Percentiles rank a stretch among this genome's conserved stretches.
These are phyloP conservation scores for Apiospora kogelbergensis DNA, from an alignment of 2,329 filamentous ascomycete species.

Conservation along the genomic window DNA sequence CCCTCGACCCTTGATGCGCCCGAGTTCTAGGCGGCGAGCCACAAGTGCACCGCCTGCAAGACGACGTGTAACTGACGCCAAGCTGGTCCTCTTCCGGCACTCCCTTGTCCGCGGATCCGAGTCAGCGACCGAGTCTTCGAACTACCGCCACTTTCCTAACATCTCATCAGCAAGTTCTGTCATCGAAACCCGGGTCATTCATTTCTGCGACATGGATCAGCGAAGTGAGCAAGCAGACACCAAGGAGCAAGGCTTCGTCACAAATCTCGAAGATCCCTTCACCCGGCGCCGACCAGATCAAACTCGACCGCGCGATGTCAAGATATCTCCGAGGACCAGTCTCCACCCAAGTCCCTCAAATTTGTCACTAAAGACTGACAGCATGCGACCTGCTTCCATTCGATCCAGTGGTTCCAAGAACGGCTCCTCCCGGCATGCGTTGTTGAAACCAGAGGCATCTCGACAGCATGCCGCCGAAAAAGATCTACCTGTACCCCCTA, in stretches of 20 bases:
- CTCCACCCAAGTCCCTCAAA: constrained; percentile 22
- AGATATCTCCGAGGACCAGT: constrained; percentile 8
- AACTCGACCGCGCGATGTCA: background rate
- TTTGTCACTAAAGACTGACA: constrained; percentile 21
- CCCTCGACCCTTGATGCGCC: background rate
- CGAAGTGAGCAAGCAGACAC: background rate
- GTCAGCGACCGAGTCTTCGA: background rate
- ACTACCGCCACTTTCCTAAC: background rate
- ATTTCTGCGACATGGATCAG: background rate
- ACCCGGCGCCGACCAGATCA: background rate
- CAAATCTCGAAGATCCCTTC: background rate
- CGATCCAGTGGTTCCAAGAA: constrained; percentile 21
- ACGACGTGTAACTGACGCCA: background rate
- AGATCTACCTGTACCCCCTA: constrained; percentile 26
- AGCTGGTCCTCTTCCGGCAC: background rate
- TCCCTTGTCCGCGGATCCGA: background rate
- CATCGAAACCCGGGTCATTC: background rate
- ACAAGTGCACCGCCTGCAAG: background rate
- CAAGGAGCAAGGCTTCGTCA: background rate
- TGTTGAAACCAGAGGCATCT: constrained; percentile 23
- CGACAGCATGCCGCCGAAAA: constrained; percentile 16
- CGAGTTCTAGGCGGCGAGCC: background rate
- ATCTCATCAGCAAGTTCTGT: background rate
- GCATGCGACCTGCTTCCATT: constrained; percentile 23
- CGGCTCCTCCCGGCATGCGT: constrained; percentile 21